These are phyloP conservation scores for Saitozyma sp. DNA, from an alignment of 768 basidiomycete species.

Conservation along the genomic window DNA sequence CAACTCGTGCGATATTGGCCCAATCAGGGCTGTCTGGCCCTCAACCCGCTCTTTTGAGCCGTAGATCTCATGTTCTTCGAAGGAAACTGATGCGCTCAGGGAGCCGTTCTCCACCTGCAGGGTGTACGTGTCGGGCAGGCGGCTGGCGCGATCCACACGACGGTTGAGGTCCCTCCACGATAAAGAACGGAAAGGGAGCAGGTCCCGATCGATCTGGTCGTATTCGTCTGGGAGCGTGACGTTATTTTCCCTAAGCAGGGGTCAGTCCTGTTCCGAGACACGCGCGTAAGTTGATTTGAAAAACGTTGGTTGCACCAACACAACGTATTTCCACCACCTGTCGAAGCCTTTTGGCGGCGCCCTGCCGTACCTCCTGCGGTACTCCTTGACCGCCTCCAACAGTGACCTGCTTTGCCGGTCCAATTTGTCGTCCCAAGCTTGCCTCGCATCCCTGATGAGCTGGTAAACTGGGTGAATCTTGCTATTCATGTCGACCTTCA, in stretches of 20 bases:
- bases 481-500: too few species aligned
- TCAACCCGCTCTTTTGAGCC: constrained; percentile 27
- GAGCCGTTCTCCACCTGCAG: constrained; percentile 24
- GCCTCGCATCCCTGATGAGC: constrained; percentile 54
- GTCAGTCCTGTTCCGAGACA: background rate
- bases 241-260: constrained; percentile 23
- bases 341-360: constrained; percentile 58
- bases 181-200: constrained; percentile 79
- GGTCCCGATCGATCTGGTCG: constrained; percentile 58
- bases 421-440: constrained; percentile 54
- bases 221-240: constrained; percentile 49
- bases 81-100: constrained; percentile 19
- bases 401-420: constrained; percentile 54
- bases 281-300: too few species aligned
- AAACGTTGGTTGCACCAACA: constrained; percentile 24
- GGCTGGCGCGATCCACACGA: constrained; percentile 20
- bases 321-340: constrained; percentile 53
- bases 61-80: constrained; percentile 13
- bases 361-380: constrained; percentile 44
- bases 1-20: constrained; percentile 28
- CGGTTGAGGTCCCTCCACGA: constrained; percentile 56
- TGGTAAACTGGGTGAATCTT: constrained; percentile 61
- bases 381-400: constrained; percentile 54
- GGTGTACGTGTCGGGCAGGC: constrained; percentile 21
- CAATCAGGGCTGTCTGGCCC: constrained; percentile 29